Evolutionary conservation across 2,329 filamentous ascomycete species (phyloP).

Genomic region (Cordyceps militaris): DNA sequence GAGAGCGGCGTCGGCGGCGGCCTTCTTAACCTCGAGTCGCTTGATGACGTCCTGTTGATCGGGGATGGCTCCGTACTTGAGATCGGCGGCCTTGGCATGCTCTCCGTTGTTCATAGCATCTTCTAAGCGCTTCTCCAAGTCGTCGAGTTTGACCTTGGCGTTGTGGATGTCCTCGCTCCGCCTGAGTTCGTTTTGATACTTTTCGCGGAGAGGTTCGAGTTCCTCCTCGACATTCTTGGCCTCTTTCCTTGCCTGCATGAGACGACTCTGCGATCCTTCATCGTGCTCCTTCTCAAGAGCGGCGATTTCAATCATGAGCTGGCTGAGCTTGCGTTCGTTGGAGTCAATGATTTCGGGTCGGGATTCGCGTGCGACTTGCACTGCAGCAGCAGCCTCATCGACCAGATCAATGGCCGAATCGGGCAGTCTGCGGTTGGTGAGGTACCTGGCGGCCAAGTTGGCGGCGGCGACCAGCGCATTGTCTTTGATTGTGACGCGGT

Average conservation of each 20-base stretch:
- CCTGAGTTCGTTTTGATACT: constrained; percentile 90
- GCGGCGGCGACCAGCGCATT: constrained; percentile 86
- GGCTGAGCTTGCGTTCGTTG: constrained; percentile 79
- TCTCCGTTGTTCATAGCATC: constrained; percentile 86
- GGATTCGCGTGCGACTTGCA: constrained; percentile 89
- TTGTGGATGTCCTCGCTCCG: constrained; percentile 89
- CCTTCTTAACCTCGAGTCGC: constrained; percentile 73
- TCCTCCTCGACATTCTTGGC: constrained; percentile 94
- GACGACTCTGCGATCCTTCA: constrained; percentile 77
- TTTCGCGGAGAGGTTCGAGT: constrained; percentile 81
- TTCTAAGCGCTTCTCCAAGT: constrained; percentile 83
- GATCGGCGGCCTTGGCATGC: constrained; percentile 79
- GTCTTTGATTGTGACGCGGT: constrained; percentile 94
- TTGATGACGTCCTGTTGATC: constrained; percentile 79
- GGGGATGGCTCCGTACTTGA: constrained; percentile 95
- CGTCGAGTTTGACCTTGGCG: constrained; percentile 89
- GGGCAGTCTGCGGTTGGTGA: constrained; percentile 82
- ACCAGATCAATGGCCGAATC: constrained; percentile 96
- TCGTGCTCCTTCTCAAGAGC: constrained; percentile 91
- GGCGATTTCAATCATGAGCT: constrained; percentile 96
- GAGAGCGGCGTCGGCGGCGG: constrained; percentile 66
- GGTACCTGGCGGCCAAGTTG: constrained; percentile 86
- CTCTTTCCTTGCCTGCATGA: constrained; percentile 78
- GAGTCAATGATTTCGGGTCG: constrained; percentile 95
- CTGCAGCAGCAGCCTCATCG: constrained; percentile 94